Conservation (phyloP, 371 early-diverging fungal genomes). For the Haplosporangium sp. region DNA sequence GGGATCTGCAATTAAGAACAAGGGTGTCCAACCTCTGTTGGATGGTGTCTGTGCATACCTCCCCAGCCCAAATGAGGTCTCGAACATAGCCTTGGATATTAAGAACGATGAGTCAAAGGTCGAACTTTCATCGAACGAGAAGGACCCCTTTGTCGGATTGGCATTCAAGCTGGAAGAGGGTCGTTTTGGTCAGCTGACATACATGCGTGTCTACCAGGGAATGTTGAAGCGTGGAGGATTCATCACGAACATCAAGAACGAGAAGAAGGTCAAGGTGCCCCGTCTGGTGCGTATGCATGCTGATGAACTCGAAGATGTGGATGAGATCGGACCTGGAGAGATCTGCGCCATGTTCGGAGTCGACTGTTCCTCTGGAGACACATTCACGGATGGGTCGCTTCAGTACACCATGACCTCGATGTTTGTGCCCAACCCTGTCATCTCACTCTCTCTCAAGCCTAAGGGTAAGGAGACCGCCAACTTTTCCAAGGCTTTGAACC, state of each 20-base stretch:
- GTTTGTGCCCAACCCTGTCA: constrained; percentile 98
- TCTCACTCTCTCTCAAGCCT: constrained; percentile 91
- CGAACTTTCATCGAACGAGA: constrained; percentile 64
- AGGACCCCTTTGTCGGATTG: constrained; percentile 87
- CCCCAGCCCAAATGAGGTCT: constrained; percentile 83
- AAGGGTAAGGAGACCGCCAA: constrained; percentile 92
- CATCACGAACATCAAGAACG: constrained; percentile 90
- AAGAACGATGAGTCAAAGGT: constrained; percentile 75
- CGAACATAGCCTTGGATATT: constrained; percentile 81
- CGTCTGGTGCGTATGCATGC: constrained; percentile 98
- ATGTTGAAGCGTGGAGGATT: constrained; percentile 87
- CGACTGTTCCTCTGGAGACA: constrained; percentile 98
- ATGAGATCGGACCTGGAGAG: constrained; percentile 94
- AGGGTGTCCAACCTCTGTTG: constrained; percentile 82
- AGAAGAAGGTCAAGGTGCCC: constrained; percentile 95
- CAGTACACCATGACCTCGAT: constrained; percentile 95
- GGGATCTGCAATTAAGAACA: constrained; percentile 92
- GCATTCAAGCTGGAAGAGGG: constrained; percentile 97
- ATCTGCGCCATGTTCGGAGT: constrained; percentile 98
- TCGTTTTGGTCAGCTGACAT: constrained; percentile 96
- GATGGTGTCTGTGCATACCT: constrained; percentile 81
- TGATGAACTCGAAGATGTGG: constrained; percentile 98
- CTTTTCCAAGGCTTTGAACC: constrained; percentile 94
- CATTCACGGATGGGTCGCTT: constrained; percentile 92
- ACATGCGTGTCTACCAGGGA: constrained; percentile 97